These are phyloP conservation scores for Actinomucor elegans DNA, from an alignment of 371 early-diverging fungal species.

Conservation along the genomic window DNA sequence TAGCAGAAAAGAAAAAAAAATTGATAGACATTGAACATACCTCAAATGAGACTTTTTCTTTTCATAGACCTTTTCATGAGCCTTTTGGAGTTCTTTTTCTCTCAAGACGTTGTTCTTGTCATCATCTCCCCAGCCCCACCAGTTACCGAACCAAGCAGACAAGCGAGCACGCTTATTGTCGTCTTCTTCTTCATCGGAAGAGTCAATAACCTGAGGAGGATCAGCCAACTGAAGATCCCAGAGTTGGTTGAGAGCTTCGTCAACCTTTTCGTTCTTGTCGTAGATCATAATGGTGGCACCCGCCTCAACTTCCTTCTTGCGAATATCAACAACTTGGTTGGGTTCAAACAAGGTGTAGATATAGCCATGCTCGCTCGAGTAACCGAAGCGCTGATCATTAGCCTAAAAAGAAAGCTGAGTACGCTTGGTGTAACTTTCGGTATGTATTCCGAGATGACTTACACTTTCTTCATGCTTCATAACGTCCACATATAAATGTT, in stretches of 20 bases:
- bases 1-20: background rate
- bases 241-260: slow-evolving; percentile 36
- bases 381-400: slow-evolving; percentile 42
- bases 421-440: slow-evolving; percentile 17
- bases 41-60: slow-evolving; percentile 41
- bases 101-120: slow-evolving; percentile 28
- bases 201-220: slow-evolving; percentile 36
- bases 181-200: slow-evolving; percentile 44
- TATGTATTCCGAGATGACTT: slow-evolving; percentile 17
- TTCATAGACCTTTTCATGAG: slow-evolving; percentile 45
- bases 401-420: slow-evolving; percentile 21
- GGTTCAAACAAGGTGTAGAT: slow-evolving; percentile 30
- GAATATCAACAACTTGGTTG: slow-evolving; percentile 38
- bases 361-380: slow-evolving; percentile 25
- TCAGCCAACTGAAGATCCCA: slow-evolving; percentile 42
- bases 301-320: slow-evolving; percentile 20
- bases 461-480: slow-evolving; percentile 43
- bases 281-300: slow-evolving; percentile 40
- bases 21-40: too few species aligned
- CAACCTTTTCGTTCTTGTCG: slow-evolving; percentile 24
- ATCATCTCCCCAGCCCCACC: slow-evolving; percentile 39
- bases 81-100: slow-evolving; percentile 36
- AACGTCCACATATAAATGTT: slow-evolving; percentile 37
- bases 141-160: slow-evolving; percentile 45
- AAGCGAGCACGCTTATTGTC: slow-evolving; percentile 38